Evolutionary conservation across 306 rosid species (phyloP).

Genomic region (Vigna hirtella): DNA sequence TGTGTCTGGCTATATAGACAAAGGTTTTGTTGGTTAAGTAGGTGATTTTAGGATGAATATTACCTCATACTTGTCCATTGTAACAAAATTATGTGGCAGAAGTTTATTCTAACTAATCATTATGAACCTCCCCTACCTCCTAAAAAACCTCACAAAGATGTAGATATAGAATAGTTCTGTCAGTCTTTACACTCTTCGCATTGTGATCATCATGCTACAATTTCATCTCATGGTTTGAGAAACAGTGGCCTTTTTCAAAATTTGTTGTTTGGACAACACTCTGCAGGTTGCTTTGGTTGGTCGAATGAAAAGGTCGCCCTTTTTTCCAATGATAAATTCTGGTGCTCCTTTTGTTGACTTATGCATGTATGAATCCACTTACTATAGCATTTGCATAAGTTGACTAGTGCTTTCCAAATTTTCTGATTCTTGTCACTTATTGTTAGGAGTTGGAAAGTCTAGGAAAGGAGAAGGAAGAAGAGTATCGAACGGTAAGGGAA

Average conservation of each 20-base stretch:
- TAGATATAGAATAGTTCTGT: neutral
- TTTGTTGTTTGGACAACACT: neutral
- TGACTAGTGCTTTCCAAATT: neutral
- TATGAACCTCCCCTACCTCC: neutral
- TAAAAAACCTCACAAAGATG: neutral
- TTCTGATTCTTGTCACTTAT: neutral
- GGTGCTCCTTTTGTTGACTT: neutral
- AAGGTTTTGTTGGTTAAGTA: neutral
- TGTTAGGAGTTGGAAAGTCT: too few species aligned
- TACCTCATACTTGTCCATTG: neutral
- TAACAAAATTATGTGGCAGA: neutral
- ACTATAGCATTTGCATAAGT: neutral
- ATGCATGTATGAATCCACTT: neutral
- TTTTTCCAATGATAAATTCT: neutral
- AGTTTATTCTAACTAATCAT: neutral
- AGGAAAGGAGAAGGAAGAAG: too few species aligned
- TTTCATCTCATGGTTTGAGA: neutral
- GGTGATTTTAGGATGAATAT: slow-evolving; percentile 2
- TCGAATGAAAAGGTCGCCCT: neutral
- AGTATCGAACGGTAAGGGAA: too few species aligned
- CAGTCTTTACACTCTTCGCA: neutral
- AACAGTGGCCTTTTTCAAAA: neutral
- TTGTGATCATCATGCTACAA: neutral
- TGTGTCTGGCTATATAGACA: neutral
- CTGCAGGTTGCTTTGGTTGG: neutral